These are phyloP conservation scores for Phialophora expanda DNA, from an alignment of 2,329 filamentous ascomycete species.

Conservation along the genomic window DNA sequence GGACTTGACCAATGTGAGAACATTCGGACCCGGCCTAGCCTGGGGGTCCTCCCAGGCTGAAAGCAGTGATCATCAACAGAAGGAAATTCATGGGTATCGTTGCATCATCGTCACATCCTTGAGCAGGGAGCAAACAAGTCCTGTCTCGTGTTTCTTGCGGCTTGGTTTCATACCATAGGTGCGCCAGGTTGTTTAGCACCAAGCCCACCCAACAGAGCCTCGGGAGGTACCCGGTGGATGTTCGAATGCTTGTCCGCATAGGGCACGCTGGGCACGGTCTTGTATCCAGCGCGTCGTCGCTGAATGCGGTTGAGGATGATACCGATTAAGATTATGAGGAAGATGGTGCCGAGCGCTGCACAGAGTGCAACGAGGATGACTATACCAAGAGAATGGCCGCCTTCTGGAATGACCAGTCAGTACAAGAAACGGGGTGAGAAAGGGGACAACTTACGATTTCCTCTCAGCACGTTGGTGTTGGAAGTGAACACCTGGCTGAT, in stretches of 20 bases:
- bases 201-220: constrained; percentile 49
- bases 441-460: constrained; percentile 59
- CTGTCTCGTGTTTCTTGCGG: background rate
- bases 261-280: constrained; percentile 50
- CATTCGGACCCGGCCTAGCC: background rate
- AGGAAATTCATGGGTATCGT: constrained; percentile 33
- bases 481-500: constrained; percentile 84
- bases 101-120: constrained; percentile 29
- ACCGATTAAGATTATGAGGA: constrained; percentile 54
- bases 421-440: constrained; percentile 1
- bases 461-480: constrained; percentile 74
- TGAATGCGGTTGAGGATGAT: constrained; percentile 56
- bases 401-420: constrained; percentile 38
- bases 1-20: background rate
- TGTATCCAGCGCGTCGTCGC: constrained; percentile 54
- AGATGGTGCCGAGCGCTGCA: constrained; percentile 54
- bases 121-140: background rate
- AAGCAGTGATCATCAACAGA: constrained; percentile 9
- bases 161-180: constrained; percentile 28
- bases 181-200: constrained; percentile 26
- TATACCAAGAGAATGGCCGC: constrained; percentile 52
- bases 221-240: constrained; percentile 53
- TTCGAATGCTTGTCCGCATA: constrained; percentile 54
- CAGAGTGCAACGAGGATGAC: constrained; percentile 55
- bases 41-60: background rate